phyloP scores from a whole-genome alignment of 2,329 filamentous ascomycete genomes.

The Aureobasidium sp. region DNA sequence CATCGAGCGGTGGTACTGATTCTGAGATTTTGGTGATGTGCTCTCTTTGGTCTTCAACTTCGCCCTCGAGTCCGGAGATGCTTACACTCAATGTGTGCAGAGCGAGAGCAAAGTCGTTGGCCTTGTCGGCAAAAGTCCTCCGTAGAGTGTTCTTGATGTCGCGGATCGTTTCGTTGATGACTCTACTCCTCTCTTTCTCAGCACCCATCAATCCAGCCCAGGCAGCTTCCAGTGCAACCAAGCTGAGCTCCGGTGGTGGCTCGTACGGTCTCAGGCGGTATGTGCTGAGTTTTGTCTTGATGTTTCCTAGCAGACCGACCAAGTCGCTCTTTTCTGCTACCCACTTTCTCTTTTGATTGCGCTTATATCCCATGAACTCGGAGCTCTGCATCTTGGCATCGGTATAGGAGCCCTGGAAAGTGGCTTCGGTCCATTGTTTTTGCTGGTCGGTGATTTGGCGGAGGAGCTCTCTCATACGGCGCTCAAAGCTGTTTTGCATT shows the following conservation, averaged over 20 bases:
- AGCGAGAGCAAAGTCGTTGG: conserved; percentile 93
- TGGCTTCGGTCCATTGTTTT: conserved; percentile 66
- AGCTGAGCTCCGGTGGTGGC: conserved; percentile 71
- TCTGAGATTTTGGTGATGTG: conserved; percentile 80
- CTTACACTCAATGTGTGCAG: conserved; percentile 91
- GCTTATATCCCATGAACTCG: conserved; percentile 83
- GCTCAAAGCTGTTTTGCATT: conserved; percentile 96
- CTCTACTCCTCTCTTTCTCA: conserved; percentile 79
- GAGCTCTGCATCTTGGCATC: conserved; percentile 83
- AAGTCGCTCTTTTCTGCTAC: conserved; percentile 97
- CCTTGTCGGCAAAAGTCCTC: conserved; percentile 91
- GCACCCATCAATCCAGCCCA: conserved; percentile 73
- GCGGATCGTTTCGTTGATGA: conserved; percentile 97
- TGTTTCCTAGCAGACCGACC: conserved; percentile 86
- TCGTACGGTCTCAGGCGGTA: conserved; percentile 88
- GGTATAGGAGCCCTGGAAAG: conserved; percentile 82
- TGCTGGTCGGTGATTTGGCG: conserved; percentile 65
- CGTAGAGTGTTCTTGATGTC: conserved; percentile 96
- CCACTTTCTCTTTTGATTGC: conserved; percentile 84
- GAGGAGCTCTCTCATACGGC: conserved; percentile 76
- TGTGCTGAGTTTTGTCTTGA: conserved; percentile 96
- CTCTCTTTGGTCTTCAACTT: conserved; percentile 86
- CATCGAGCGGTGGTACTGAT: conserved; percentile 80
- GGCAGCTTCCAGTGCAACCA: conserved; percentile 73
- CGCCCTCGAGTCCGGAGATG: conserved; percentile 93